These are phyloP conservation scores for Botrytis pseudocinerea DNA, from an alignment of 2,329 filamentous ascomycete species.

Conservation along the genomic window DNA sequence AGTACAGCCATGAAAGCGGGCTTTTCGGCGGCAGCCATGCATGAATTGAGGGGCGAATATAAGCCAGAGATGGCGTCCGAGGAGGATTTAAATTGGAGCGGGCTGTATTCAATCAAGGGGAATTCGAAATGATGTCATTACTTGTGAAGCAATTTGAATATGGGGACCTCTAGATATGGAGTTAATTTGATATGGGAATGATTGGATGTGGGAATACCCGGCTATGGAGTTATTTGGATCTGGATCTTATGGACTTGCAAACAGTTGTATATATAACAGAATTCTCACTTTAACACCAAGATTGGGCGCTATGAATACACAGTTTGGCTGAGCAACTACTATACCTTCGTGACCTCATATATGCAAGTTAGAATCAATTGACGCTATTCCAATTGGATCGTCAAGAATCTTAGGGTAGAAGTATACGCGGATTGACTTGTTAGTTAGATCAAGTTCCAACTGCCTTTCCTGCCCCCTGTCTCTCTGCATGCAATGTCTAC, in stretches of 20 bases:
- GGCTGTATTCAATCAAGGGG: conserved; percentile 5
- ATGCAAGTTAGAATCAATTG: background rate
- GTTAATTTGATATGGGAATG: background rate
- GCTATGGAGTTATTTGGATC: background rate
- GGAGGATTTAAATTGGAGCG: background rate
- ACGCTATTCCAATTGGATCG: background rate
- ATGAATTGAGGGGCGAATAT: conserved; percentile 7
- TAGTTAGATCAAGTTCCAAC: too few species aligned
- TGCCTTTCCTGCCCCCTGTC: too few species aligned
- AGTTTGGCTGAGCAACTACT: background rate
- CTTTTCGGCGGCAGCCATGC: background rate
- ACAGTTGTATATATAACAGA: too few species aligned
- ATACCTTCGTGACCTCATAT: background rate
- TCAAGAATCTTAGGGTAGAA: too few species aligned
- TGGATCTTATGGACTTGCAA: background rate
- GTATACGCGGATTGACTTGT: too few species aligned
- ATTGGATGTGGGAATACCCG: background rate
- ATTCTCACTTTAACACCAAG: background rate
- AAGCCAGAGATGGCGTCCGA: background rate
- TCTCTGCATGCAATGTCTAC: too few species aligned
- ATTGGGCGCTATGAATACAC: background rate
- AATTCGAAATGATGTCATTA: background rate
- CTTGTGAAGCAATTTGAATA: background rate
- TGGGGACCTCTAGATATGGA: background rate
- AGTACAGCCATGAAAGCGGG: background rate